Conservation (phyloP, 1,284 basidiomycete genomes). For the Austroboletus sp. region DNA sequence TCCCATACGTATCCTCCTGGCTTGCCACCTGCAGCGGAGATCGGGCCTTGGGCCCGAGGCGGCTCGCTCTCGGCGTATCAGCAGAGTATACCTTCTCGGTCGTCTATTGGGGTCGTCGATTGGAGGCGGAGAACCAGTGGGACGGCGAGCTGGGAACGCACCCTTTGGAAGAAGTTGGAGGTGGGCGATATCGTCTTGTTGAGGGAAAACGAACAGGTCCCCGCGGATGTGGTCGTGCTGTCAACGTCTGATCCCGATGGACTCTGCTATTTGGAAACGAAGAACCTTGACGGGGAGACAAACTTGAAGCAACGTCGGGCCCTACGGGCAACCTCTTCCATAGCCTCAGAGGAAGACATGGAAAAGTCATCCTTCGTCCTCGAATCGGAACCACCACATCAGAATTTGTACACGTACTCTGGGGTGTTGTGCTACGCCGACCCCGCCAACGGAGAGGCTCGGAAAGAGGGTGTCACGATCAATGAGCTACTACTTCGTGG, state of each 20-base stretch:
- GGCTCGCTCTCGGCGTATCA: conserved; percentile 44
- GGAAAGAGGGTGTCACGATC: conserved; percentile 71
- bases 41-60: conserved; percentile 16
- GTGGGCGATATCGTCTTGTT: conserved; percentile 93
- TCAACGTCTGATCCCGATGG: conserved; percentile 81
- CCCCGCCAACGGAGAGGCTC: conserved; percentile 42
- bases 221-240: conserved; percentile 89
- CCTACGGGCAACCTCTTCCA: conserved; percentile 68
- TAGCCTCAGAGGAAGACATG: conserved; percentile 85
- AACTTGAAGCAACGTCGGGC: conserved; percentile 86
- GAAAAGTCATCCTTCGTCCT: conserved; percentile 82
- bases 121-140: conserved; percentile 65
- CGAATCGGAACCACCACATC: conserved; percentile 89
- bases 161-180: conserved; percentile 97
- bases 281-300: conserved; percentile 95
- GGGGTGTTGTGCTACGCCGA: conserved; percentile 76
- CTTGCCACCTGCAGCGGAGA: conserved; percentile 17
- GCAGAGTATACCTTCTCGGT: conserved; percentile 49
- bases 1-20: conserved; percentile 59
- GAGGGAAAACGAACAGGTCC: conserved; percentile 90
- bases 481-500: conserved; percentile 92
- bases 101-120: conserved; percentile 68
- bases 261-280: conserved; percentile 86
- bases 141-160: conserved; percentile 85
- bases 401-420: conserved; percentile 88